Base-by-base conservation (phyloP, 192 early-diverging fungal species). In the Chytriomyces sp. region DNA sequence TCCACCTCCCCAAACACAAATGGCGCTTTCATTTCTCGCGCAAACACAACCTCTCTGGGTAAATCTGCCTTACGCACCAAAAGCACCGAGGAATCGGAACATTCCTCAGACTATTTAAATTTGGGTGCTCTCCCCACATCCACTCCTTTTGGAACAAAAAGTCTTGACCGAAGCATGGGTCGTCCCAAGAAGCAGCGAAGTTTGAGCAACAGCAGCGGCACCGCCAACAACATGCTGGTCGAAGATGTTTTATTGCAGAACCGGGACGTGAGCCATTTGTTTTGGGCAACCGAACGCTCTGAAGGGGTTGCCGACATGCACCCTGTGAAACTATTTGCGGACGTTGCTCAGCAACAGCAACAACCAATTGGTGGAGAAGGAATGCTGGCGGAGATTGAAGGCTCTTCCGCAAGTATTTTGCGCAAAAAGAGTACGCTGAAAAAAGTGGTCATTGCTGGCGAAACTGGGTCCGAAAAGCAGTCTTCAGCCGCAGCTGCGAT, bases 181-280 rank as follows among this genome's bases (percentile, higher is more conserved):
- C 13, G 53, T n/a, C 53, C 13, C 20, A 57, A 57, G 53, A 35
- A 35, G 35, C 35, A 35, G 35, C 53, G 53, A 20, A 57, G 53
- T 57, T 3, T n/a, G 16, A 57, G 53, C 53, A 20, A 20, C 13
- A 57, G 53, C 53, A 20, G 53, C 16, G 35, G 35, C 4, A 35
- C 35, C 35, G 35, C 35, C 35, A 35, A 35, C 35, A 61, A 59
- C 45, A 63, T 73, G 18, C 16, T 73, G 24, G 45, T 49, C 44
- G 72, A 73, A 26, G 72, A 73, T 59, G 60, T 73, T 10, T n/a
- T 73, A 9, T 11, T 45, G 72, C 53, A 61, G n/a, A 57, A 59
- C 26, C 13, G 59, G 43, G 61, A 63, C 43, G 72, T 61, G 9
- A 45, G 59, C 20, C 72, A 73, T 26, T 63, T 73, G 72, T 73